Percentiles rank a stretch among this genome's conserved stretches.
Evolutionary conservation across 768 basidiomycete genomes (phyloP).

Genomic region (Thelephora aurantiotincta): DNA sequence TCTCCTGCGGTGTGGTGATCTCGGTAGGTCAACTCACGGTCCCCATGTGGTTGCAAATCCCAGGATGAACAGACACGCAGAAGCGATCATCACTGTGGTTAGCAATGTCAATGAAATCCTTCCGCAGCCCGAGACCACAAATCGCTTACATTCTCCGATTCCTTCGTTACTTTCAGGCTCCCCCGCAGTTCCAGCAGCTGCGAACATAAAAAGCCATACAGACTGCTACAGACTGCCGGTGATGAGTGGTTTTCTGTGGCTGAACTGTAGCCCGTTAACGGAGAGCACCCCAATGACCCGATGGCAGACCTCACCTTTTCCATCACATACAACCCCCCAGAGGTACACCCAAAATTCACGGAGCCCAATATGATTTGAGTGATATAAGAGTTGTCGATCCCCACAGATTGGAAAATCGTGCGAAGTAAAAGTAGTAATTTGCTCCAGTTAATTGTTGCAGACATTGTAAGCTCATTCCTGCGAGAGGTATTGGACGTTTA

Average conservation of each 20-base stretch:
- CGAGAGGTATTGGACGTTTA: not conserved
- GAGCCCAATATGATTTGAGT: too few species aligned
- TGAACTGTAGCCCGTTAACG: constrained; percentile 27
- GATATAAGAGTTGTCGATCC: too few species aligned
- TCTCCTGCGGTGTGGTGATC: not conserved
- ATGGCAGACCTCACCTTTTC: constrained; percentile 28
- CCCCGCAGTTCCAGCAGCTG: too few species aligned
- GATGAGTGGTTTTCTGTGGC: constrained; percentile 50
- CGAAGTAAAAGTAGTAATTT: constrained; percentile 50
- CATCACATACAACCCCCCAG: constrained; percentile 62
- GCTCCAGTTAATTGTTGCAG: constrained; percentile 64
- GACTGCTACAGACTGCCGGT: constrained; percentile 60
- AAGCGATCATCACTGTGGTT: constrained; percentile 25
- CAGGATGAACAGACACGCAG: constrained; percentile 56
- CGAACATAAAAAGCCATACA: too few species aligned
- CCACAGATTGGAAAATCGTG: constrained; percentile 53
- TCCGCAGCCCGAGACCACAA: too few species aligned
- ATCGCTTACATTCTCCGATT: too few species aligned
- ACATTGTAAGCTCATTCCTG: constrained; percentile 49
- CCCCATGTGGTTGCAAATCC: constrained; percentile 64
- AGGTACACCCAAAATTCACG: constrained; percentile 61
- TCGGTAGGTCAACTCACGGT: constrained; percentile 23
- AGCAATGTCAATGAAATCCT: not conserved
- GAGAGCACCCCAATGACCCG: not conserved
- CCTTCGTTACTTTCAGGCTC: too few species aligned